Conservation (phyloP, 73 alveolate species). For the Paramecium pentaurelia region DNA sequence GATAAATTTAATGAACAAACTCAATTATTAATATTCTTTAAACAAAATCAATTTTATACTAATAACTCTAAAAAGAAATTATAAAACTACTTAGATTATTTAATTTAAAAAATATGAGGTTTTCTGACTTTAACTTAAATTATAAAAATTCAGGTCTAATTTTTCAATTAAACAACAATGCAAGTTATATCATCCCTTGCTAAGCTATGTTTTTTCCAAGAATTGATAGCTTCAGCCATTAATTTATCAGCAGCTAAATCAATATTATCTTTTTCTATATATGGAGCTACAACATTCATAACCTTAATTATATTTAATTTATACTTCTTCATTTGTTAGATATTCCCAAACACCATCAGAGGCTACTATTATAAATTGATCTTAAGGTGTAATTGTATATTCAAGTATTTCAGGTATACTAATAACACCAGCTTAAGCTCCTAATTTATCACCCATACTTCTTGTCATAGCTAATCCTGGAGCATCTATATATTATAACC, state of each 20-base stretch:
- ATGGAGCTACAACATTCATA: constrained; percentile 37
- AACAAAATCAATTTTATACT: too few species aligned
- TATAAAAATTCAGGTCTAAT: background rate
- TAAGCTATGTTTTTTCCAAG: constrained; percentile 60
- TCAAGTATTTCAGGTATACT: constrained; percentile 65
- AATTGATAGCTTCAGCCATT: constrained; percentile 45
- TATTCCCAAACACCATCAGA: constrained; percentile 67
- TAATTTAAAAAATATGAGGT: background rate
- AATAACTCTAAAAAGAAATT: background rate
- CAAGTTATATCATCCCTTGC: constrained; percentile 63
- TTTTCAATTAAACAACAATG: constrained; percentile 48
- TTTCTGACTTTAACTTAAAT: background rate
- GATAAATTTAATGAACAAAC: too few species aligned
- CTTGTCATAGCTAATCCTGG: constrained; percentile 99
- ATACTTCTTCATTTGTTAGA: constrained; percentile 44
- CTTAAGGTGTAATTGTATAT: constrained; percentile 44
- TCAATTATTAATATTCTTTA: too few species aligned
- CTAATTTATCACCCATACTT: constrained; percentile 91
- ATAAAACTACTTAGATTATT: background rate
- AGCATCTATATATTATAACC: constrained; percentile 86
- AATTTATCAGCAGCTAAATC: constrained; percentile 55
- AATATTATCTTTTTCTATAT: constrained; percentile 26
- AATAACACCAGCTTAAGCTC: constrained; percentile 86
- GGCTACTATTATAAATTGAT: constrained; percentile 49
- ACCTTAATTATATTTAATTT: background rate